Evolutionary conservation across 2,329 filamentous ascomycete species (phyloP).

Genomic region (Hawksworthiomyces lignivorus): DNA sequence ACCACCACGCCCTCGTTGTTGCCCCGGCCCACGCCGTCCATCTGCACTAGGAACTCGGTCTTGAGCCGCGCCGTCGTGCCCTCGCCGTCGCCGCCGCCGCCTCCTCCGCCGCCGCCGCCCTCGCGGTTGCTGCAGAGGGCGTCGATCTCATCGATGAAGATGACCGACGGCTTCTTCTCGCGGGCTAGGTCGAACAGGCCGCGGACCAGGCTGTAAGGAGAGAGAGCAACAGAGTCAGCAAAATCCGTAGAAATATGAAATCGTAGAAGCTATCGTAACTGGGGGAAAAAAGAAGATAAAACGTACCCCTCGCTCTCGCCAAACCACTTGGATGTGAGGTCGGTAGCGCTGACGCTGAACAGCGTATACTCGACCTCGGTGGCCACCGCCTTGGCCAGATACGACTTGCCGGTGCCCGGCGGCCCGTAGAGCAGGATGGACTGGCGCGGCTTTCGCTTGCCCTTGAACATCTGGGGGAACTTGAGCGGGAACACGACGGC

Average conservation of each 20-base stretch:
- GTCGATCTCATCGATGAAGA: slow-evolving; percentile 99
- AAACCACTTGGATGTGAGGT: slow-evolving; percentile 10
- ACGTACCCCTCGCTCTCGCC: slow-evolving; percentile 11
- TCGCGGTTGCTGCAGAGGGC: slow-evolving; percentile 89
- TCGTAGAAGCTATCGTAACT: too few species aligned
- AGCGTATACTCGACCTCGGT: slow-evolving; percentile 50
- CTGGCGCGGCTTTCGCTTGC: slow-evolving; percentile 9
- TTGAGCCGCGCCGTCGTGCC: slow-evolving; percentile 82
- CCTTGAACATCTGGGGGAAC: slow-evolving; percentile 18
- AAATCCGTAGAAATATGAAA: too few species aligned
- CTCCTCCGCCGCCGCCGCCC: slow-evolving; percentile 70
- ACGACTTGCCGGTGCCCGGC: slow-evolving; percentile 52
- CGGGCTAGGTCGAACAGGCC: slow-evolving; percentile 89
- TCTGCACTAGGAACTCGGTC: slow-evolving; percentile 93
- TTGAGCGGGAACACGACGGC: slow-evolving; percentile 15
- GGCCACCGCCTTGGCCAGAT: slow-evolving; percentile 43
- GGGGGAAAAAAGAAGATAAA: too few species aligned
- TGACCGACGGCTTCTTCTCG: slow-evolving; percentile 81
- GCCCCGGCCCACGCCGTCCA: slow-evolving; percentile 90
- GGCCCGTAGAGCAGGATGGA: slow-evolving; percentile 45
- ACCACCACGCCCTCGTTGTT: slow-evolving; percentile 69
- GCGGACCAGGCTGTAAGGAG: slow-evolving; percentile 66
- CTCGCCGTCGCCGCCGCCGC: not conserved
- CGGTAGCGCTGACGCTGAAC: slow-evolving; percentile 22
- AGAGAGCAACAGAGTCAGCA: too few species aligned